phyloP scores from a whole-genome alignment of 805 yeast species.

The Sungouiella thailandica region DNA sequence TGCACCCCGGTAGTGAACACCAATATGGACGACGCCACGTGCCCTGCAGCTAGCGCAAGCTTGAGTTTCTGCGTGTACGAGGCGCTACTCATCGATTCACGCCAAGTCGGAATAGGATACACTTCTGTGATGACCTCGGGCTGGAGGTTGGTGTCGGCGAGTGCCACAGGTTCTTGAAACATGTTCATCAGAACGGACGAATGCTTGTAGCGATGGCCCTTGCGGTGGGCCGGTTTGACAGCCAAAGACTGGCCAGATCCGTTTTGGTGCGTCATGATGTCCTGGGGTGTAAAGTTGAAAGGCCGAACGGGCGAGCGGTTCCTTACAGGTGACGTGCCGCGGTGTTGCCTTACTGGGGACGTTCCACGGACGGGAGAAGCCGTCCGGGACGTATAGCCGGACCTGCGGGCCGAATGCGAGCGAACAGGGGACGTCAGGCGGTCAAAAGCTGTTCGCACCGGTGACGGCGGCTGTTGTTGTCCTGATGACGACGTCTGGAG shows the following conservation, averaged over 20 bases:
- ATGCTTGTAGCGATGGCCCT: conserved; percentile 94
- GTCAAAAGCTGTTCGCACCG: conserved; percentile 14
- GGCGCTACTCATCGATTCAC: conserved; percentile 60
- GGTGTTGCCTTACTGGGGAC: conserved; percentile 24
- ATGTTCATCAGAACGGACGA: conserved; percentile 94
- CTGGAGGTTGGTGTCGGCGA: conserved; percentile 40
- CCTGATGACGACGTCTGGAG: too few species aligned
- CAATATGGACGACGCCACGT: conserved; percentile 47
- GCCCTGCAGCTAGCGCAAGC: conserved; percentile 55
- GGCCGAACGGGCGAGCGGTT: conserved; percentile 33
- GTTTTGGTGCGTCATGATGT: conserved; percentile 18
- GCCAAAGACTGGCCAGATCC: conserved; percentile 9
- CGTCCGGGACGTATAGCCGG: conserved; percentile 21
- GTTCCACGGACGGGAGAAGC: conserved; percentile 25
- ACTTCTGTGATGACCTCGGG: conserved; percentile 58
- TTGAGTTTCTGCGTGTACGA: conserved; percentile 53
- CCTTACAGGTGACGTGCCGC: too few species aligned
- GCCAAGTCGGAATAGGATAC: conserved; percentile 66
- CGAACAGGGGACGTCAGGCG: conserved; percentile 18
- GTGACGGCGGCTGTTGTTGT: conserved; percentile 6
- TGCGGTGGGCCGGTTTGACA: conserved; percentile 63
- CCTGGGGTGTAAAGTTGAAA: conserved; percentile 62
- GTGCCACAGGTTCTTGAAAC: conserved; percentile 82
- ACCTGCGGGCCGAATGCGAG: conserved; percentile 10
- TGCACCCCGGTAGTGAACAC: conserved; percentile 59